A percentile compares a stretch with the other conserved stretches of the same genome.
phyloP scores from a whole-genome alignment of 1,139 yeast genomes.

The Eremothecium cymbalariae region DNA sequence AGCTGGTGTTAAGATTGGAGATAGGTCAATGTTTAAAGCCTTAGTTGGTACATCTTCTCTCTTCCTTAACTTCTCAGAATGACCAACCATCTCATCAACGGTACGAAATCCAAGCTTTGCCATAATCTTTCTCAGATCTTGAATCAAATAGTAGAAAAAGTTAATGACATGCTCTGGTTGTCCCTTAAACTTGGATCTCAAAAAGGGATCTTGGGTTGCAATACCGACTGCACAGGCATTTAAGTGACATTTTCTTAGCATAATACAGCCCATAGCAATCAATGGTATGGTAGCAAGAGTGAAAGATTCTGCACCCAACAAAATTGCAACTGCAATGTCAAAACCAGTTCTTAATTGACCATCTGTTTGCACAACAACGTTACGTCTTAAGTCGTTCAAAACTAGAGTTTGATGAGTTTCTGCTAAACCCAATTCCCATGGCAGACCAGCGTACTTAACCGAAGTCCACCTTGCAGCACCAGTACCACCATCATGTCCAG shows the following conservation, averaged over 20 bases:
- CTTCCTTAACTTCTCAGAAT: conserved; percentile 80
- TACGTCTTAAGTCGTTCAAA: conserved; percentile 88
- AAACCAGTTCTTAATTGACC: conserved; percentile 93
- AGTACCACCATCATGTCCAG: conserved; percentile 99
- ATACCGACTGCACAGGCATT: conserved; percentile 97
- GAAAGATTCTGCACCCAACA: conserved; percentile 97
- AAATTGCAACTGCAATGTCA: conserved; percentile 91
- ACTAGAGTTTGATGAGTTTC: conserved; percentile 97
- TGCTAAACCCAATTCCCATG: conserved; percentile 98
- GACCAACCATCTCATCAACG: conserved; percentile 96
- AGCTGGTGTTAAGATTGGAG: conserved; percentile 94
- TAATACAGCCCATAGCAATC: conserved; percentile 94
- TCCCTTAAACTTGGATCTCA: conserved; percentile 87
- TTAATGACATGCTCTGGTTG: conserved; percentile 98
- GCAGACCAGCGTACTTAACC: conserved; percentile 92
- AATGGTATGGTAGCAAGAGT: conserved; percentile 96
- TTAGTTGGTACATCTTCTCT: conserved; percentile 85
- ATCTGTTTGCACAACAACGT: conserved; percentile 92
- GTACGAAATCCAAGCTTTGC: conserved; percentile 93
- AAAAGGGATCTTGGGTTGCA: conserved; percentile 95
- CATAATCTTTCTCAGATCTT: conserved; percentile 88
- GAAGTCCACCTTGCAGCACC: conserved; percentile 99
- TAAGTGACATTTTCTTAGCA: conserved; percentile 90
- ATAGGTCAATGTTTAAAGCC: conserved; percentile 83
- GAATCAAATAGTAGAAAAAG: conserved; percentile 90